phyloP scores from a whole-genome alignment of 352 stramenopile genomes.

The Pythium utonaiense region DNA sequence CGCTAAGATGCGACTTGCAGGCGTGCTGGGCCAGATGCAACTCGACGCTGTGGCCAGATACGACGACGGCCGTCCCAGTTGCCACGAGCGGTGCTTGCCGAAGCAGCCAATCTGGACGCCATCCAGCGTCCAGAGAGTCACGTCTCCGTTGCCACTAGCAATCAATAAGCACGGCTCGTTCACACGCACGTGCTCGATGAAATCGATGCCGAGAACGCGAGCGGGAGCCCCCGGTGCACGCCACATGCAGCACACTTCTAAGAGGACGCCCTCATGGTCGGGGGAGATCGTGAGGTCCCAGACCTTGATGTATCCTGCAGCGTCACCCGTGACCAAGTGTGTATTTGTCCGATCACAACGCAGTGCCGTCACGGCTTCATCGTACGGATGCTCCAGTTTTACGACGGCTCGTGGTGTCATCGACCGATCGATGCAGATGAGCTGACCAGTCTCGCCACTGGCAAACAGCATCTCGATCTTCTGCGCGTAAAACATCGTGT shows the following conservation, averaged over 20 bases:
- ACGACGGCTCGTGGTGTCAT: conserved; percentile 56
- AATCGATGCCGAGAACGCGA: conserved; percentile 49
- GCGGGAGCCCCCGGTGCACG: conserved; percentile 22
- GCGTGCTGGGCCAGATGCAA: conserved; percentile 31
- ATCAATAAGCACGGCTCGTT: conserved; percentile 61
- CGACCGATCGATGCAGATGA: conserved; percentile 66
- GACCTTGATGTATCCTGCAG: conserved; percentile 49
- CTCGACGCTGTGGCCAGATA: conserved; percentile 43
- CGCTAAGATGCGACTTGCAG: not conserved
- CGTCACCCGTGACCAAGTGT: conserved; percentile 57
- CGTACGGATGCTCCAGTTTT: conserved; percentile 27
- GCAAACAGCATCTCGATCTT: conserved; percentile 74
- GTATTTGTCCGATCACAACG: conserved; percentile 56
- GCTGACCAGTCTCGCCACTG: conserved; percentile 51
- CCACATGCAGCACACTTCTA: conserved; percentile 61
- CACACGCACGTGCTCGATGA: conserved; percentile 60
- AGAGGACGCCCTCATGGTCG: conserved; percentile 53
- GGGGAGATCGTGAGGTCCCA: conserved; percentile 57
- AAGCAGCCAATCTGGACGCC: conserved; percentile 65
- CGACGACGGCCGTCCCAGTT: conserved; percentile 47
- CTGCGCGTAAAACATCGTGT: conserved; percentile 61
- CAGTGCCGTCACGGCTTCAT: conserved; percentile 53
- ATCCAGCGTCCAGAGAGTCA: conserved; percentile 73
- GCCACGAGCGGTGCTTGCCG: conserved; percentile 57
- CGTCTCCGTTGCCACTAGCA: conserved; percentile 56